A percentile compares a stretch with the other conserved stretches of the same genome.
phyloP scores from a whole-genome alignment of 495 filamentous ascomycete genomes.

The Pyronema domesticum region DNA sequence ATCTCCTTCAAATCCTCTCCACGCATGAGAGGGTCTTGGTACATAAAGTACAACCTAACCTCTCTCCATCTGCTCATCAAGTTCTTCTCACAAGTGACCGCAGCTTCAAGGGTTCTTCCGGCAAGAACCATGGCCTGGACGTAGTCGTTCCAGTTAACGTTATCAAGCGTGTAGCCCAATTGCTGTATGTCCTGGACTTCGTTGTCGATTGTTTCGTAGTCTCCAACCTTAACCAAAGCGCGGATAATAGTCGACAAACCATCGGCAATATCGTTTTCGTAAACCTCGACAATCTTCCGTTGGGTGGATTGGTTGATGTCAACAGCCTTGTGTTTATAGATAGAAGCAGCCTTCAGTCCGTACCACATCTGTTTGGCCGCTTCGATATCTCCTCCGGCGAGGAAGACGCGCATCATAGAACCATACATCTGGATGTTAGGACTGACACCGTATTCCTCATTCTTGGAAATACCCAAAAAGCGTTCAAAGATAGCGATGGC shows the following conservation, averaged over 20 bases:
- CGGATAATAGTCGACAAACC: constrained; percentile 18
- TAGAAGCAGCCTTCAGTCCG: neutral
- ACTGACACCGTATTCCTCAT: constrained; percentile 9
- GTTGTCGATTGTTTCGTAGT: constrained; percentile 8
- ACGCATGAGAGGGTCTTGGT: constrained; percentile 9
- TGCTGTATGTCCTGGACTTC: constrained; percentile 8
- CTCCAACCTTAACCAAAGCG: constrained; percentile 7
- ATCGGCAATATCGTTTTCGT: constrained; percentile 11
- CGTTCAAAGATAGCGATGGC: constrained; percentile 8
- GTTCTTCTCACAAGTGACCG: constrained; percentile 15
- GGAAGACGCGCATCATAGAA: constrained; percentile 21
- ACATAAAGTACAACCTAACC: neutral
- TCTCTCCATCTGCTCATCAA: constrained; percentile 11
- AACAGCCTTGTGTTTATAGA: constrained; percentile 2
- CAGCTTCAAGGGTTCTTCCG: constrained; percentile 11
- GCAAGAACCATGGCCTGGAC: constrained; percentile 15
- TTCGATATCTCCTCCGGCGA: constrained; percentile 9
- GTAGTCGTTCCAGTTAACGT: constrained; percentile 23
- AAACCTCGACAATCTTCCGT: constrained; percentile 3
- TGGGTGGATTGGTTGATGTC: neutral
- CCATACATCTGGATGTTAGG: constrained; percentile 20
- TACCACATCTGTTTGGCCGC: constrained; percentile 11
- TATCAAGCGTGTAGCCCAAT: constrained; percentile 21
- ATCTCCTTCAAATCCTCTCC: neutral
- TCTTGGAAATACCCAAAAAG: constrained; percentile 9